Base-by-base conservation (phyloP, 257 asterid genomes). In the Apocynum venetum region DNA sequence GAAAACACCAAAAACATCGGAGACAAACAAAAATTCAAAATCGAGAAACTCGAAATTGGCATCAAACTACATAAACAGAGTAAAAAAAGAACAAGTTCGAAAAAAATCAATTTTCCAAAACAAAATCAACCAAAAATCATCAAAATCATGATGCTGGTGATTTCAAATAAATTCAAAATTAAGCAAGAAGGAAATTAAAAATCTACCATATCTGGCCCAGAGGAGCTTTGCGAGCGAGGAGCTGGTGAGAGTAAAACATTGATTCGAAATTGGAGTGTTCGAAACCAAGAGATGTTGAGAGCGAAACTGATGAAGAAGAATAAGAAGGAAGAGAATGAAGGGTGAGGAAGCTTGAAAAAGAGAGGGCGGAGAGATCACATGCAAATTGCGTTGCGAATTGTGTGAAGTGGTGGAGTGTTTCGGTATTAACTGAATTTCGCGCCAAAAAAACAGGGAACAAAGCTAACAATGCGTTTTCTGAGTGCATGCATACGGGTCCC, bases 221-320 rank as follows among this genome's bases (percentile, higher is more conserved):
- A 2, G 98, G 92, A 87, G 97, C 97, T 88, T 94, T 94, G 72
- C 97, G 93, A 79, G 98, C 98, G 14, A 91, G 91, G 1, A 94
- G 92, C 90, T 88, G 95, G 70, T 89, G 97, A 59, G 98, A 92
- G 88, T 91, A 94, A 71, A 94, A 94, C 97, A 94, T 94, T 55
- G 52, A 41, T 6, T 14, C 1, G 17, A 68, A 68, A 19, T 68
- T 25, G 53, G n/a, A 66, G 51, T 6, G 12, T 68, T 53, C 8
- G 53, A 68, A 66, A 68, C 53, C 43, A 57, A 57, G 52, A 43
- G 52, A 68, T 68, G 43, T 44, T 43, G 72, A 67, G 36, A 38
- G 10, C 6, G 71, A 65, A 36, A 65, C 15, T 38, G 48, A 65
- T 13, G 71, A 65, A 65, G 15, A 25, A 10, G 67, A 60, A 10